Percentiles rank a stretch among this genome's conserved stretches.
These are phyloP conservation scores for Ochromonas danica DNA, from an alignment of 108 stramenopile genomes.

Conservation along the genomic window DNA sequence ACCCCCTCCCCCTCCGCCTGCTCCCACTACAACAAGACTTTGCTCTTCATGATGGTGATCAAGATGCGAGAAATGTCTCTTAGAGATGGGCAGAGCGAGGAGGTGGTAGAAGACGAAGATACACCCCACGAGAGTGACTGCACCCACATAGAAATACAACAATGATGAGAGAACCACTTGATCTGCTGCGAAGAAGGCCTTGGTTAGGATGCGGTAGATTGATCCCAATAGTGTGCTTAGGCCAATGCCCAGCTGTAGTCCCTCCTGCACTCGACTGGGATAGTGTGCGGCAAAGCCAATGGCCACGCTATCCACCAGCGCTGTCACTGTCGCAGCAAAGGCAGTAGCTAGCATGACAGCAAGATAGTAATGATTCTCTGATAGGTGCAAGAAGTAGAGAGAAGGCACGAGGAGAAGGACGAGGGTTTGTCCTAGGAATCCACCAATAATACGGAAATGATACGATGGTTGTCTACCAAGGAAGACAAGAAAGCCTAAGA, in stretches of 20 bases:
- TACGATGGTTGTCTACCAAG: neutral
- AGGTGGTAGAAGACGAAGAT: conserved; percentile 3
- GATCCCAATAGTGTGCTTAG: conserved; percentile 14
- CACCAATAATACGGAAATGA: conserved; percentile 12
- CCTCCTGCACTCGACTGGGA: neutral
- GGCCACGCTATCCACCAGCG: conserved; percentile 6
- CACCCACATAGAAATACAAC: conserved; percentile 23
- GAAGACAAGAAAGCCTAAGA: conserved; percentile 23
- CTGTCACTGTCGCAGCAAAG: conserved; percentile 24
- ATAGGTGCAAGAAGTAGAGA: neutral
- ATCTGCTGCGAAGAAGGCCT: neutral
- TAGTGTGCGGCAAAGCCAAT: conserved; percentile 27
- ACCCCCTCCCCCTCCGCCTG: too few relatives aligned
- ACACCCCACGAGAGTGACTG: conserved; percentile 20
- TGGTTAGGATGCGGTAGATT: conserved; percentile 18
- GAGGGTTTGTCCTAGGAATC: conserved; percentile 11
- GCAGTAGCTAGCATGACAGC: conserved; percentile 6
- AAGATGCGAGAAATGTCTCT: neutral
- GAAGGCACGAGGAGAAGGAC: conserved; percentile 27
- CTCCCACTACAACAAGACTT: neutral
- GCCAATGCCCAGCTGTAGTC: conserved; percentile 29
- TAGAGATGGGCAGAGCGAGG: neutral
- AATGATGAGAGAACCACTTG: neutral
- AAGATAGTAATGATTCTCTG: conserved; percentile 2
- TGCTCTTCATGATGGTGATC: neutral